Conservation (phyloP, 2,329 filamentous ascomycete species). For the Drechslerella stenobrocha region DNA sequence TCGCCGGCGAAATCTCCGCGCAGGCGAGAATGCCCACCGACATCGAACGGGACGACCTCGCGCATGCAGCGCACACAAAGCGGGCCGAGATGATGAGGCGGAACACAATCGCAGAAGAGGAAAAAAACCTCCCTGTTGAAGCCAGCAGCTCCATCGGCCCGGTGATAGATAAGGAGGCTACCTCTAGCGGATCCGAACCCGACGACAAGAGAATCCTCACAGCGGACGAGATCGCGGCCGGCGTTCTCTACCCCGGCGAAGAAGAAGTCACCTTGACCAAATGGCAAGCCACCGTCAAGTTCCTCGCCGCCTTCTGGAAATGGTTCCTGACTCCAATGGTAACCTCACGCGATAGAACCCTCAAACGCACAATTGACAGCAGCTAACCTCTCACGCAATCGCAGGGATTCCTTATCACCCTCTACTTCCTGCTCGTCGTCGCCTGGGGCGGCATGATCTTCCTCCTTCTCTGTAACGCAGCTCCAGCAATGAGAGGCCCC, state of each 20-base stretch:
- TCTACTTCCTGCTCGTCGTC: conserved; percentile 79
- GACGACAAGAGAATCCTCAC: conserved; percentile 54
- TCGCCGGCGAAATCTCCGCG: conserved; percentile 49
- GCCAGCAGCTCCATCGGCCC: conserved; percentile 45
- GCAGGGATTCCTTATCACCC: conserved; percentile 70
- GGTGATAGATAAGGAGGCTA: conserved; percentile 22
- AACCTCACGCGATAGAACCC: neutral
- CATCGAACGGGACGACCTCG: conserved; percentile 37
- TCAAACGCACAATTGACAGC: too few species aligned
- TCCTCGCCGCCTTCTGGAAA: conserved; percentile 67
- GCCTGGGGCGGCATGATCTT: conserved; percentile 94
- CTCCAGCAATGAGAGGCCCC: conserved; percentile 61
- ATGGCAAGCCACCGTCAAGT: conserved; percentile 64
- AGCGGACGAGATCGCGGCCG: conserved; percentile 65
- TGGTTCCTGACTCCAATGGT: conserved; percentile 71
- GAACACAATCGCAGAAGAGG: conserved; percentile 51
- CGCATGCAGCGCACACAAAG: conserved; percentile 31
- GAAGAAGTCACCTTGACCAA: conserved; percentile 60
- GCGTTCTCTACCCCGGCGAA: conserved; percentile 64
- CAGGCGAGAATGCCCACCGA: conserved; percentile 44
- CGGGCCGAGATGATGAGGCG: conserved; percentile 29
- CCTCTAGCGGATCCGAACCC: conserved; percentile 12
- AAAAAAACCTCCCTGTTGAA: too few species aligned
- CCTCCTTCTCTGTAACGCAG: conserved; percentile 76
- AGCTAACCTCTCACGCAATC: conserved; percentile 10